phyloP scores from a whole-genome alignment of 306 rosid genomes.

The Dryas drummondii region DNA sequence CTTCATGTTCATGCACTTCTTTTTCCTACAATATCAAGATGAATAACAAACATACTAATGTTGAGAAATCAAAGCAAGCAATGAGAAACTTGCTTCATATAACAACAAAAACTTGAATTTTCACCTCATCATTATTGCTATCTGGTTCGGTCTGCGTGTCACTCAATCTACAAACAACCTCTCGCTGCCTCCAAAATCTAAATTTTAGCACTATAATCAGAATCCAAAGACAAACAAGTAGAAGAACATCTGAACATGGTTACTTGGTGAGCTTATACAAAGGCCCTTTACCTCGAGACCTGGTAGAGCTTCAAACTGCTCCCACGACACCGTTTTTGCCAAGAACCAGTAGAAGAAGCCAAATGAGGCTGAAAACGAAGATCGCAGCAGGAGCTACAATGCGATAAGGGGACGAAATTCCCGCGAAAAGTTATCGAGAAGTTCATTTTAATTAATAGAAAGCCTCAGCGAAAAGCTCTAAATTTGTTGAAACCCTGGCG shows the following conservation, averaged over 20 bases:
- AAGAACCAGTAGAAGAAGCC: slow-evolving; percentile 30
- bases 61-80: neutral
- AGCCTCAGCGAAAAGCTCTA: slow-evolving; percentile 22
- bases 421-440: slow-evolving; percentile 55
- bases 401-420: slow-evolving; percentile 50
- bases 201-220: slow-evolving; percentile 18
- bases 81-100: neutral
- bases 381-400: slow-evolving; percentile 62
- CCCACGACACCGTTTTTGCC: slow-evolving; percentile 28
- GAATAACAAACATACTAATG: slow-evolving; percentile 8
- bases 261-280: neutral
- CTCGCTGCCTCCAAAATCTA: slow-evolving; percentile 39
- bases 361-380: slow-evolving; percentile 52
- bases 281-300: slow-evolving; percentile 41
- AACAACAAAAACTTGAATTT: neutral
- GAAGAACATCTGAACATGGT: neutral
- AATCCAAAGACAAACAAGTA: slow-evolving; percentile 13
- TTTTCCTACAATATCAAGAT: slow-evolving; percentile 48
- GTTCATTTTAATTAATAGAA: slow-evolving; percentile 40
- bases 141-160: slow-evolving; percentile 59
- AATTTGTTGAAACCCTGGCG: slow-evolving; percentile 41
- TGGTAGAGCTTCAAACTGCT: slow-evolving; percentile 35
- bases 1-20: slow-evolving; percentile 44
- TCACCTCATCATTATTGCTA: slow-evolving; percentile 64
- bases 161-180: slow-evolving; percentile 55